phyloP scores from a whole-genome alignment of 2,329 filamentous ascomycete species.

The Parafenestella ontariensis region DNA sequence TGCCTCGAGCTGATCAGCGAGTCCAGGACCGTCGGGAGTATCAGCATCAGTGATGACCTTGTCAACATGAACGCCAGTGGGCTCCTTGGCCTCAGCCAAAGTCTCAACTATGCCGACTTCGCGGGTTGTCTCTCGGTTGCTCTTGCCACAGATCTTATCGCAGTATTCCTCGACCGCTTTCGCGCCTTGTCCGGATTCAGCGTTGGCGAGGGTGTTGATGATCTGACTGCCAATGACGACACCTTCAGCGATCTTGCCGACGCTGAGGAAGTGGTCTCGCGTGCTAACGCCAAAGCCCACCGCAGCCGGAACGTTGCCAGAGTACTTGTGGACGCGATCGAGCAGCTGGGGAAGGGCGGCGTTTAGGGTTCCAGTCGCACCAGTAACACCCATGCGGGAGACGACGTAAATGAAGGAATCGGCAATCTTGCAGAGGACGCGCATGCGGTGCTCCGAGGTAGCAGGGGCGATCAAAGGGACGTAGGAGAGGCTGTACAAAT shows the following conservation, averaged over 20 bases:
- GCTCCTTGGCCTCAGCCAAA: slow-evolving; percentile 66
- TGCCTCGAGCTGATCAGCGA: slow-evolving; percentile 85
- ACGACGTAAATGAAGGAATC: slow-evolving; percentile 99
- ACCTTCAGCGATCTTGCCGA: slow-evolving; percentile 85
- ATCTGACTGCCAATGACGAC: slow-evolving; percentile 98
- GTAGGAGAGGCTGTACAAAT: slow-evolving; percentile 74
- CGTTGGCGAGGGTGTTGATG: slow-evolving; percentile 77
- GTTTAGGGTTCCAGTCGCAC: slow-evolving; percentile 83
- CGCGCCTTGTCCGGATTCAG: slow-evolving; percentile 69
- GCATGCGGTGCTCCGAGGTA: slow-evolving; percentile 93
- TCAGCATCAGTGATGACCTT: slow-evolving; percentile 69
- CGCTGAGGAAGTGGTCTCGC: slow-evolving; percentile 86
- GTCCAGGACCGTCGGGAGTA: slow-evolving; percentile 64
- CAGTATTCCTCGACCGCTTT: slow-evolving; percentile 88
- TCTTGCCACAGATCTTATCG: slow-evolving; percentile 70
- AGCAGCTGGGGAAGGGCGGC: slow-evolving; percentile 82
- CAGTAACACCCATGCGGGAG: slow-evolving; percentile 95
- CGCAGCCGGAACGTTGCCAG: slow-evolving; percentile 86
- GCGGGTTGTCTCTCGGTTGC: slow-evolving; percentile 60
- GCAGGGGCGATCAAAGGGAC: slow-evolving; percentile 95
- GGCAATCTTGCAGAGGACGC: slow-evolving; percentile 91
- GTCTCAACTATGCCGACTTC: slow-evolving; percentile 76
- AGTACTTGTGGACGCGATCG: slow-evolving; percentile 87
- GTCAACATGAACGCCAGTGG: slow-evolving; percentile 71
- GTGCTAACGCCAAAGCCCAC: slow-evolving; percentile 98